Conservation (phyloP, 1,284 basidiomycete genomes). For the Microbotryomycetes sp. region DNA sequence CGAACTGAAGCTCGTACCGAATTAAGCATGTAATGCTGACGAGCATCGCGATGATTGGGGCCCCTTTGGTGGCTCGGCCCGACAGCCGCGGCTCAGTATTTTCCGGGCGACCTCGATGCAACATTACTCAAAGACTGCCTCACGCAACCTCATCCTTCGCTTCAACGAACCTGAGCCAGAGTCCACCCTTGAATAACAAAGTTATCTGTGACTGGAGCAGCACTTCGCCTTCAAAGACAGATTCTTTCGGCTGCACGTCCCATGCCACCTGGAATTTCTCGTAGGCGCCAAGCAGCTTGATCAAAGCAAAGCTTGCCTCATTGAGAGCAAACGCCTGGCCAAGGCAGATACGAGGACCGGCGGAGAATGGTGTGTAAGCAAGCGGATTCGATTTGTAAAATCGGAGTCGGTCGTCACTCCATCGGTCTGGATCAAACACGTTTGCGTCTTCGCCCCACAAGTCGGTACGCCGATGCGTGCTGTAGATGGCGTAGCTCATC, state of each 20-base stretch:
- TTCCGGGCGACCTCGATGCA: not conserved
- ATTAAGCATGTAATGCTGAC: no score
- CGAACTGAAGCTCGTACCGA: no score
- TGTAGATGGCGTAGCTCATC: slow-evolving; percentile 42
- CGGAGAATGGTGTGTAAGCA: slow-evolving; percentile 43
- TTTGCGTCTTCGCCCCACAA: slow-evolving; percentile 63
- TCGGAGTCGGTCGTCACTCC: slow-evolving; percentile 16
- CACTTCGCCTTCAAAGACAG: slow-evolving; percentile 44
- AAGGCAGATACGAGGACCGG: slow-evolving; percentile 59
- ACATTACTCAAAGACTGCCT: not conserved
- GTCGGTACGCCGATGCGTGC: slow-evolving; percentile 56
- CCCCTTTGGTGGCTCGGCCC: no score
- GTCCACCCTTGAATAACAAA: slow-evolving; percentile 46
- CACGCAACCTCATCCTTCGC: slow-evolving; percentile 4
- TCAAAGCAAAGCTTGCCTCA: slow-evolving; percentile 61
- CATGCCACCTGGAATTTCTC: slow-evolving; percentile 53
- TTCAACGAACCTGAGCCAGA: slow-evolving; percentile 50
- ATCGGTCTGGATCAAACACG: slow-evolving; percentile 58
- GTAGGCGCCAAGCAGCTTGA: slow-evolving; percentile 57
- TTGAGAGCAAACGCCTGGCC: slow-evolving; percentile 67
- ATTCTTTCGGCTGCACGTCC: slow-evolving; percentile 55
- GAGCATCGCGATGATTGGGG: no score
- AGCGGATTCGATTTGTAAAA: slow-evolving; percentile 13
- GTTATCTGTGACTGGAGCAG: slow-evolving; percentile 7
- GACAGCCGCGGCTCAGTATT: no score